A percentile compares a stretch with the other conserved stretches of the same genome.
phyloP scores from a whole-genome alignment of 1,139 yeast genomes.

The Magnusiomyces suaveolens region DNA sequence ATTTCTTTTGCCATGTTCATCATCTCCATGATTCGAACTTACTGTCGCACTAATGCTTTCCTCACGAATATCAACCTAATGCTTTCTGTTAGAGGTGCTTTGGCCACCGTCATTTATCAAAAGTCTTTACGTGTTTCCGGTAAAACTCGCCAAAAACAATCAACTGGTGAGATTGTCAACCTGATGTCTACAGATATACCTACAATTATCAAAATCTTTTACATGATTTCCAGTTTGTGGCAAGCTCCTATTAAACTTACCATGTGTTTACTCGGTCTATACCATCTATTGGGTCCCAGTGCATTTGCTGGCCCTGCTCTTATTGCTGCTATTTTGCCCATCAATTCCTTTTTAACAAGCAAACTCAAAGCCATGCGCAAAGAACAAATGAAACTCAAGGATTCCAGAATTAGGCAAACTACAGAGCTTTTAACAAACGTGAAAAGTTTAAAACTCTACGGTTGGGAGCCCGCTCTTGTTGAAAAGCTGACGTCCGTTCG shows the following conservation, averaged over 20 bases:
- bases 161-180: conserved; percentile 91
- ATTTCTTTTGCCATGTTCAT: conserved; percentile 72
- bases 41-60: conserved; percentile 63
- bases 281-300: conserved; percentile 51
- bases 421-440: conserved; percentile 55
- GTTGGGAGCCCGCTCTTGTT: conserved; percentile 65
- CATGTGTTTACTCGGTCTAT: conserved; percentile 46
- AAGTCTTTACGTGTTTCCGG: conserved; percentile 71
- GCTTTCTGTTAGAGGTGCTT: conserved; percentile 42
- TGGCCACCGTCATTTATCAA: conserved; percentile 64
- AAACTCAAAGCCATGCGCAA: conserved; percentile 42
- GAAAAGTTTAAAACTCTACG: conserved; percentile 60
- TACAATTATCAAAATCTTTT: conserved; percentile 47
- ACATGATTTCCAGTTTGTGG: conserved; percentile 44
- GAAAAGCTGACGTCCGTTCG: conserved; percentile 50
- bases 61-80: conserved; percentile 38
- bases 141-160: conserved; percentile 64
- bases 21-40: conserved; percentile 70
- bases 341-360: conserved; percentile 44
- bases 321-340: conserved; percentile 48
- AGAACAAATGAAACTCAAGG: conserved; percentile 60
- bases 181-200: conserved; percentile 58
- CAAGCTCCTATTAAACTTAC: conserved; percentile 52
- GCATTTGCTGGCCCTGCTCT: conserved; percentile 51
- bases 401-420: conserved; percentile 51